Evolutionary conservation across 2,329 filamentous ascomycete genomes (phyloP), one percentile per base, ranked within the genome.

Genomic region (Colletotrichum orchidophilum): DNA sequence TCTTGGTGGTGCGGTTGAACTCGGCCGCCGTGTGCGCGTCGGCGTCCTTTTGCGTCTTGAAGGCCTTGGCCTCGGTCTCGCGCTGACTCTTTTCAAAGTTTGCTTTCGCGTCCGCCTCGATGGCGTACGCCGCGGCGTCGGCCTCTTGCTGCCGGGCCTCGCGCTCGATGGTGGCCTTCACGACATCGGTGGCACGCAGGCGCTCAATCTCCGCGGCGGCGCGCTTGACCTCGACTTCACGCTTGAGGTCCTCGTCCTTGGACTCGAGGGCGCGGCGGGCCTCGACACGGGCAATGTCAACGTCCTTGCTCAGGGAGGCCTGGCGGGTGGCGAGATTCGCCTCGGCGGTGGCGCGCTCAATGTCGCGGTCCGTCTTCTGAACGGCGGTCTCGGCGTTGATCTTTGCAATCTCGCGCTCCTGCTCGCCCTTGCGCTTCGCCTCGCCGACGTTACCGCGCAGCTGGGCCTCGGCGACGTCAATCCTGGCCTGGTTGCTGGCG

Each of bases 361-460:
- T 91, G 78, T 96, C 94, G 60, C 94, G 91, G 78, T 96, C 91
- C 0, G 94, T 96, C 84, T 96, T 94, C 72, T 94, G 88, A 1
- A 96, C 93, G 1, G 94, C 93, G 1, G 94, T 97, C 76, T 94
- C 91, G 74, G 94, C 94, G 80, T 95, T 90, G 82, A 97, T 97
- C 84, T 95, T 96, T 75, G 94, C 93, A 52, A 97, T 93, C 77
- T 95, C 92, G 65, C 95, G 93, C 79, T 96, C 94, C 73, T 95
- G 93, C 76, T 93, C 88, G 74, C 94, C 94, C 77, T 91, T 89
- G 77, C 93, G 92, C 79, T 94, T 87, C 27, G 94, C 91, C 80
- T 96, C 94, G 69, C 92, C 93, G 15, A 94, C 91, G 75, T 92
- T 92, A 77, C 92, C 93, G 61, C 87, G 86, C 76, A 90, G 85